Conservation (phyloP, 139 green algal species). For the Trebouxia sp. region DNA sequence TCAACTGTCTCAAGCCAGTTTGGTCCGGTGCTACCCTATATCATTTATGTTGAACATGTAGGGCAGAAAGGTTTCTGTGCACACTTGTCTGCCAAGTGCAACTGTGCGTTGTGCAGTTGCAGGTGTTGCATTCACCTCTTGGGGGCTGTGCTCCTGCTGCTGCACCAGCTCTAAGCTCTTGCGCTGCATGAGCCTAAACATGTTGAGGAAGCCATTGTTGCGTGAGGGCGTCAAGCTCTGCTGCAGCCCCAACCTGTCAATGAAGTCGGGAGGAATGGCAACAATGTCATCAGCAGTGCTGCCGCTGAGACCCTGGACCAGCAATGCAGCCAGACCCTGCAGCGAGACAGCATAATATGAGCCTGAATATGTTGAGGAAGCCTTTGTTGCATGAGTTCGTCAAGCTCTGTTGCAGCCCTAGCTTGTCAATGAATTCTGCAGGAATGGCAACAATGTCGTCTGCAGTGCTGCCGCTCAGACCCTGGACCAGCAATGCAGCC, state of each 20-base stretch:
- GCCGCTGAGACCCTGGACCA: constrained; percentile 91
- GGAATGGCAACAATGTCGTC: constrained; percentile 63
- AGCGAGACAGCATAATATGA: neutral
- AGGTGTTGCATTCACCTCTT: neutral
- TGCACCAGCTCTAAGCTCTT: constrained; percentile 64
- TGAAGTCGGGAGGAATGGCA: constrained; percentile 74
- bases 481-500: constrained; percentile 89
- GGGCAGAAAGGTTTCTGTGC: too few relatives aligned
- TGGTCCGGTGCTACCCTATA: too few relatives aligned
- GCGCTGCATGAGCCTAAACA: constrained; percentile 92
- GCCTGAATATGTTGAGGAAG: constrained; percentile 95
- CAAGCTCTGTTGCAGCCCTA: constrained; percentile 94
- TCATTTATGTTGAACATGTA: too few relatives aligned
- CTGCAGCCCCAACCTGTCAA: constrained; percentile 89
- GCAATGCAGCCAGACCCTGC: constrained; percentile 85
- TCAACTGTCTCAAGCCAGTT: too few relatives aligned
- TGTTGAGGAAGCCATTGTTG: constrained; percentile 99
- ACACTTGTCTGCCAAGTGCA: too few relatives aligned
- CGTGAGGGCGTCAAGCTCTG: constrained; percentile 93
- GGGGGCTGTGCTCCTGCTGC: neutral
- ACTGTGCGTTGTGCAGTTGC: too few relatives aligned
- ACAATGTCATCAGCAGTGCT: constrained; percentile 71
- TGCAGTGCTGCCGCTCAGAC: constrained; percentile 82
- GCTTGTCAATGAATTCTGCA: constrained; percentile 85
- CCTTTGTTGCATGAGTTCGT: constrained; percentile 57